Evolutionary conservation across 169 alveolate species (phyloP), one percentile per base, ranked within the genome.

Genomic region (Plasmodium gonderi): DNA sequence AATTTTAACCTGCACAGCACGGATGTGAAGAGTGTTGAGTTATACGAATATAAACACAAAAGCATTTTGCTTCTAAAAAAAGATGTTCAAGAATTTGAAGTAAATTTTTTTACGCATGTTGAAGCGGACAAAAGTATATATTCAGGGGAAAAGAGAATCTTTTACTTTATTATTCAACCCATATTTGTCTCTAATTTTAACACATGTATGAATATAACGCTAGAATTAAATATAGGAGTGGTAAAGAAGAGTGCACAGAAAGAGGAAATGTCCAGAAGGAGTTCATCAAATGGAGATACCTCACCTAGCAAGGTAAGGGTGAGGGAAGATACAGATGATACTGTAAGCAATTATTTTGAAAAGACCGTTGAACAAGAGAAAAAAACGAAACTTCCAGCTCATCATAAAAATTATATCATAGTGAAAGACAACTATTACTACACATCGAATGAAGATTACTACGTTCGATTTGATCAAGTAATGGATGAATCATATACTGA

Each of bases 391-490:
- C 33, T 69, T 6, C 81, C 82, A 12, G 45, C 64, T 3, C 82
- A 83, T n/a, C 33, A 83, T 42, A 83, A 83, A 29, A 45, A 68
- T 33, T 83, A 83, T 42, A 83, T 83, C 42, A 44, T 83, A 20
- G 45, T 83, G 36, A 83, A 49, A 29, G 92, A 83, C 4, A 83
- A 83, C 44, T 83, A 83, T 72, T 47, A 36, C 26, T 83, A 83
- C 64, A 36, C 60, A n/a, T n/a, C 83, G 14, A 69, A 76, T 45
- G 92, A 51, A 11, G 81, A 83, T 26, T 83, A 49, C 64, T 31
- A 69, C 44, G 36, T 69, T 45, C 17, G 49, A 23, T 60, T 60
- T 26, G 14, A 47, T 42, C 40, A 49, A 9, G 60, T 40, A 8
- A 17, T 9, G 42, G 64, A 83, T n/a, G 64, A 83, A 6, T 26